Base-by-base conservation (phyloP, 805 yeast species). In the Starmera dryadoides region DNA sequence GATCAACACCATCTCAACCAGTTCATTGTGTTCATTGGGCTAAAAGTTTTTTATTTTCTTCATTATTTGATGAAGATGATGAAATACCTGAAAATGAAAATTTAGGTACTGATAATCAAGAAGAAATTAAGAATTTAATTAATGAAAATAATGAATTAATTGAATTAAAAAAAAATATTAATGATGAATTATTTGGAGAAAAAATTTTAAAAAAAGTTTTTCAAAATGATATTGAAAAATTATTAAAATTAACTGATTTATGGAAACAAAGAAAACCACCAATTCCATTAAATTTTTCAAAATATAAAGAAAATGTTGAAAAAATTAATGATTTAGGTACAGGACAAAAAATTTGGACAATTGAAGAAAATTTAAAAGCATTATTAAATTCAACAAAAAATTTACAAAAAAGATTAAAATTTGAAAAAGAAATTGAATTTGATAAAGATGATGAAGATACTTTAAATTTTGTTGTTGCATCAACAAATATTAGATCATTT, bases 21-120 rank as follows among this genome's bases (percentile, higher is more conserved):
- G 81, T 93, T 6, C 99, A 93, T 56, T 88, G 96, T 59, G 81
- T 93, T 20, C 95, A 94, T 1, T 93, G 99, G 99, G 95, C 97
- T 8, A 93, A 93, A 56, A 86, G 84, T 50, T 94, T 86, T 54
- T 62, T 93, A 37, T 88, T 93, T 55, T 71, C 76, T 19, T 94
- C 87, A 53, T 65, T 93, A 29, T 91, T 88, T 56, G 79, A 78
- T 17, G 78, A 77, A 35, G 69, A 66, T 36, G 61, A 61, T 10
- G 58, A 40, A 18, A 51, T 36, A 35, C 58, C 49, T 33, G 52
- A 52, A 11, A 41, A 52, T 19, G 68, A 59, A 7, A 69, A 65
- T 6, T 63, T 75, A 42, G 91, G 85, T 26, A 76, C 82, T 6
- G 79, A 76, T 25, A 80, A 81, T 52, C 68, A 73, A 33, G 75